Conservation (phyloP, 1,139 yeast species). For the Pneumocystis carinii region DNA sequence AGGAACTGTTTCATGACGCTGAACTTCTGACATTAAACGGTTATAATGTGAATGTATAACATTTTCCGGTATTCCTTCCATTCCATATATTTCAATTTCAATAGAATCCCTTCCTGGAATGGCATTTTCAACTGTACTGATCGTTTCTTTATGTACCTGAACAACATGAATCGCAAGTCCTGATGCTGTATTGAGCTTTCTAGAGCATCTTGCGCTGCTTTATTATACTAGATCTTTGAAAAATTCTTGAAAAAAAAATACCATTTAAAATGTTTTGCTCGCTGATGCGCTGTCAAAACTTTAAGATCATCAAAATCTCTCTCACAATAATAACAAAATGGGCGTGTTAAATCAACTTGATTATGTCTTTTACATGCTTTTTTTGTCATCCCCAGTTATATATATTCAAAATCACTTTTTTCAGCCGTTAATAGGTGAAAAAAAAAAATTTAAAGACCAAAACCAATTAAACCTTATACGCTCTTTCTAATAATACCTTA, state of each 20-base stretch:
- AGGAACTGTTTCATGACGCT: slow-evolving; percentile 8
- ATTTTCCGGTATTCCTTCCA: slow-evolving; percentile 16
- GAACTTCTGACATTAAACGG: slow-evolving; percentile 8
- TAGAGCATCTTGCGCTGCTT: neutral
- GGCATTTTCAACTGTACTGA: slow-evolving; percentile 14
- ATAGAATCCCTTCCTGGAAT: slow-evolving; percentile 15
- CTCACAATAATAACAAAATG: slow-evolving; percentile 18
- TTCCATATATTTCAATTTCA: slow-evolving; percentile 15
- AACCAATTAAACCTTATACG: neutral
- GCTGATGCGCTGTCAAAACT: slow-evolving; percentile 16
- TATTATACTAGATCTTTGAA: neutral
- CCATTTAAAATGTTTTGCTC: slow-evolving; percentile 17
- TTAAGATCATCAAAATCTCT: slow-evolving; percentile 17
- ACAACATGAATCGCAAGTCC: slow-evolving; percentile 15
- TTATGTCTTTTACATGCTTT: neutral
- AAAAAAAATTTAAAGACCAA: neutral
- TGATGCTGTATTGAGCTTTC: neutral
- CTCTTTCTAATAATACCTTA: too few relatives aligned
- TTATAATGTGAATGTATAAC: slow-evolving; percentile 13
- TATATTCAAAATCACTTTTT: neutral
- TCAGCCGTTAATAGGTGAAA: neutral
- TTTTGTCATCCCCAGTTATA: neutral
- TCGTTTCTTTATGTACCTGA: slow-evolving; percentile 16
- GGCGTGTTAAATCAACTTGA: slow-evolving; percentile 12
- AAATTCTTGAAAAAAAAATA: slow-evolving; percentile 2